Conservation (phyloP, 2,329 filamentous ascomycete species). For the Chrysosporium queenslandicum region DNA sequence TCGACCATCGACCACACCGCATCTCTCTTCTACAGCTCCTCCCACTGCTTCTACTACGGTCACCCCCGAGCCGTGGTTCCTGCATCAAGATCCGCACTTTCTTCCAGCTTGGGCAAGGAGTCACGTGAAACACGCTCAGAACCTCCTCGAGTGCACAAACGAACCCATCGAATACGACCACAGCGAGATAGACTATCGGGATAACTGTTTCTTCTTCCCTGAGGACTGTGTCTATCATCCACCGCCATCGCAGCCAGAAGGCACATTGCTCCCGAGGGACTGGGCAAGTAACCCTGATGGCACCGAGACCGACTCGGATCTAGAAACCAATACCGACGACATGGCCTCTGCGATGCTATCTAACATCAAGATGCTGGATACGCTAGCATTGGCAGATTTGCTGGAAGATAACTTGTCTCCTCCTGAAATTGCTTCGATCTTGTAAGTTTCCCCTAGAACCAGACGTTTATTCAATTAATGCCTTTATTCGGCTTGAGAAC, state of each 20-base stretch:
- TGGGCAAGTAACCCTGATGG: constrained; percentile 12
- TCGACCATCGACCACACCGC: background rate
- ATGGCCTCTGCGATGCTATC: constrained; percentile 35
- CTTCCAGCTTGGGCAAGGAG: constrained; percentile 34
- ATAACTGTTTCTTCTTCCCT: constrained; percentile 38
- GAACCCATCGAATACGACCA: constrained; percentile 37
- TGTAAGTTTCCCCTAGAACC: constrained; percentile 23
- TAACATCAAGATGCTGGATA: constrained; percentile 37
- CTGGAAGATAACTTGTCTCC: constrained; percentile 36
- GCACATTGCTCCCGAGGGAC: background rate
- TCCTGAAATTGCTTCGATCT: constrained; percentile 36
- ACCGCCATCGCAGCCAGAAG: constrained; percentile 2
- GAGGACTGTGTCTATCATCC: constrained; percentile 36
- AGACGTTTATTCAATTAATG: background rate
- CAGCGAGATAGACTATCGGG: constrained; percentile 34
- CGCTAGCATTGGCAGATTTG: constrained; percentile 33
- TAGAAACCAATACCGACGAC: constrained; percentile 23
- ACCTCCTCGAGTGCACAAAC: constrained; percentile 32
- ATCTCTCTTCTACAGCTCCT: background rate
- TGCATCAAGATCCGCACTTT: constrained; percentile 18
- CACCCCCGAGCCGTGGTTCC: constrained; percentile 1
- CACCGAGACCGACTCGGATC: constrained; percentile 23
- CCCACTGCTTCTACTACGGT: background rate
- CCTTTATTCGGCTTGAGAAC: background rate
- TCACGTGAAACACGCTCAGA: constrained; percentile 31